Evolutionary conservation across 257 asterid species (phyloP).

Genomic region (Striga asiatica): DNA sequence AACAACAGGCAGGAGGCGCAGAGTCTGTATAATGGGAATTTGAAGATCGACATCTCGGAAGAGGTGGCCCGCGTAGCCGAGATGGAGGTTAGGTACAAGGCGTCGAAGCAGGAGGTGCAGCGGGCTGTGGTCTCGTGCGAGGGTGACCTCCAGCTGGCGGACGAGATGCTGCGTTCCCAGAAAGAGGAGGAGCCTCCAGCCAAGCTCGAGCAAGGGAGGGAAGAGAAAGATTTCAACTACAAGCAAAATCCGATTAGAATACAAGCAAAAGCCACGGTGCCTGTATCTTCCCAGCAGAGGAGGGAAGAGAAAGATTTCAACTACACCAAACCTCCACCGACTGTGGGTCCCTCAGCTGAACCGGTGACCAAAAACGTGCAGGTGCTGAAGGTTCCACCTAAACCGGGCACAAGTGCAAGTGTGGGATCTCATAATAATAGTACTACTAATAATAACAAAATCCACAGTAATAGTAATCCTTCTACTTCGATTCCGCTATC

Average conservation of each 20-base stretch:
- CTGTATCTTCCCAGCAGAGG: not conserved
- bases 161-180: constrained; percentile 56
- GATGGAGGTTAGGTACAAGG: constrained; percentile 56
- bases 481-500: constrained; percentile 34
- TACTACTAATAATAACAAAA: too few species aligned
- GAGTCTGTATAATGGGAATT: constrained; percentile 45
- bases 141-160: constrained; percentile 86
- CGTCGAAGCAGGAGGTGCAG: constrained; percentile 87
- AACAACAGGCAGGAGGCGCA: constrained; percentile 42
- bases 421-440: not conserved
- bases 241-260: not conserved
- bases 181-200: constrained; percentile 11
- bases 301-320: not conserved
- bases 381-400: not conserved
- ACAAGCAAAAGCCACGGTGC: not conserved
- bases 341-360: not conserved
- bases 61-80: constrained; percentile 69
- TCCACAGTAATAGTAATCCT: too few species aligned
- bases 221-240: not conserved
- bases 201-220: not conserved
- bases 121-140: constrained; percentile 75
- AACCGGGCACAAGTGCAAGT: not conserved
- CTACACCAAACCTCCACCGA: not conserved
- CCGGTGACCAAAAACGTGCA: not conserved
- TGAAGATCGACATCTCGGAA: constrained; percentile 83